Base-by-base conservation (phyloP, 2,329 filamentous ascomycete species). In the Pezicula neosporulosa region DNA sequence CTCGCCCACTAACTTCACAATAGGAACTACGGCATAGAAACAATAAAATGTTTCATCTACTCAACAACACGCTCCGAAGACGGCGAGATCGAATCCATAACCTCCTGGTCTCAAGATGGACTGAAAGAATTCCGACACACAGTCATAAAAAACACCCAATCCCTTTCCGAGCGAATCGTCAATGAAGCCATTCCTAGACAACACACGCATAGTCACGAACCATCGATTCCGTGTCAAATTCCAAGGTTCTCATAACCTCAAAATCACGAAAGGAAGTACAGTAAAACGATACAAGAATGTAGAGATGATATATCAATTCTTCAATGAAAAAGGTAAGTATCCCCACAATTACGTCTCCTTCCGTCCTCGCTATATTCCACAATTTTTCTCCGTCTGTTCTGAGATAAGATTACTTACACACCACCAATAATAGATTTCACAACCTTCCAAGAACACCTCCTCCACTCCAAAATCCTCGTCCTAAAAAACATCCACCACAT, bases 151-250 rank as follows among this genome's bases (percentile, higher is more conserved):
- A 43, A 16, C 35, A 8, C 51, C 37, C 15, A 50, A 42, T 16
- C 41, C 47, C 4, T 28, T 49, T 4, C 10, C 38, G 3, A 52
- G 46, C 3, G 55, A 59, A 38, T 59, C 51, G 5, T 56, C 56
- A 10, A 60, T 61, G 59, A 60, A 54, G 36, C 59, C 59, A 18
- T 60, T 56, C 44, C 51, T 60, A 6, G 57, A 61, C 30, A 57
- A 60, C 28, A 33, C 36, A 9, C 59, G 60, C 35, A 44, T 56
- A 13, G 55, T 56, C 21, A 51, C 48, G 10, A 36, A 30, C 1
- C 56, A 57, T 21, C 55, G 50, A 41, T 51, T 53, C 18, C 55
- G 59, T 7, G 43, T 59, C 3, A 53, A 59, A 47, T 60, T 60
- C 27, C 43, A 54, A 47, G 59, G 58, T 10, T 49, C 53, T 9